Evolutionary conservation across 306 rosid species (phyloP).

Genomic region (Trifolium pratense): DNA sequence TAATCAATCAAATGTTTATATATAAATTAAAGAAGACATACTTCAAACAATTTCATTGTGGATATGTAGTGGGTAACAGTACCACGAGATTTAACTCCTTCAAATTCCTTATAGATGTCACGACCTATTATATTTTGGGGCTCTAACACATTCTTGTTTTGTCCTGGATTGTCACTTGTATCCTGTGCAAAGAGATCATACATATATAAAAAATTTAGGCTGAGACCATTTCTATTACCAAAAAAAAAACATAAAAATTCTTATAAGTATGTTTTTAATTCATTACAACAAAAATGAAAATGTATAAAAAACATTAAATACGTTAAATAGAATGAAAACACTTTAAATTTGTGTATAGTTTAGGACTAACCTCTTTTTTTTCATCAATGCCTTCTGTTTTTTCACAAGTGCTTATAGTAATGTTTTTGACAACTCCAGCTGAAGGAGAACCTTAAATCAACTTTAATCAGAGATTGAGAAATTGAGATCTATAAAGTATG

Average conservation of each 20-base stretch:
- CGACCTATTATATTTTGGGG: neutral
- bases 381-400: neutral
- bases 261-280: neutral
- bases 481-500: neutral
- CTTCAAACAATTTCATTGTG: neutral
- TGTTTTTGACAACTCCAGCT: neutral
- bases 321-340: neutral
- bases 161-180: neutral
- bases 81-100: neutral
- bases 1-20: too few species aligned
- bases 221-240: too few species aligned
- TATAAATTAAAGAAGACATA: neutral
- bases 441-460: neutral
- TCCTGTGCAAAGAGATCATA: neutral
- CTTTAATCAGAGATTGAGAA: neutral
- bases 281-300: neutral
- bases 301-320: too few species aligned
- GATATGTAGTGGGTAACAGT: too few species aligned
- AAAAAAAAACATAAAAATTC: too few species aligned
- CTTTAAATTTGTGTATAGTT: neutral
- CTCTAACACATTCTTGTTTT: neutral
- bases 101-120: neutral
- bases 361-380: neutral
- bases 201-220: too few species aligned
- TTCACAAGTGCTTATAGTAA: neutral